Base-by-base conservation (phyloP, 805 yeast genomes). In the Metschnikowia baotianmanensis region DNA sequence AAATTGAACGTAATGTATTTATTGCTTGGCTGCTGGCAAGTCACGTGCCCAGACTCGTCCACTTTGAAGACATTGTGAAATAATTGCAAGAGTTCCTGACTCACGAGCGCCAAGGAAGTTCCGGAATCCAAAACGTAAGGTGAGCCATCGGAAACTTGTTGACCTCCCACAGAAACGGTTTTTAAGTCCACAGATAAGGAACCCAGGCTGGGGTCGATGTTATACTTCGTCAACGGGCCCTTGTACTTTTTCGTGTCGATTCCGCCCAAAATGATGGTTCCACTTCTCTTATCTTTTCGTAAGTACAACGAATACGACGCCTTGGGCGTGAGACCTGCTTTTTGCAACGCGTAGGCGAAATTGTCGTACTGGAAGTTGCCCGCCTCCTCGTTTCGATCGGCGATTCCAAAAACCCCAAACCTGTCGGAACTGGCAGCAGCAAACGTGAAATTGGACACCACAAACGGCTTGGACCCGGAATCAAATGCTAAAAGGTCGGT, bases 241-340 rank as follows among this genome's bases (percentile, higher is more conserved):
- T 55, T 28, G 50, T 60, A 67, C 48, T 69, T 69, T 36, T 67
- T 65, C 43, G 61, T 63, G 47, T 68, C 73, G 10, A 67, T 62
- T 6, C 71, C 74, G 6, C 74, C 74, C 53, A 68, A 69, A 41
- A 69, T 56, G n/a, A 69, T 46, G 19, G 58, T 52, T 8, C 73
- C 74, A 1, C 57, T 18, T 3, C 38, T 41, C 12, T 61, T 51
- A 13, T 18, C 16, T 4, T 64, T 61, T 49, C 79, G 74, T 57
- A 86, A 67, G 51, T 67, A 83, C 40, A 86, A 63, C 0, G 91
- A 83, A 57, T 82, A 86, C 0, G 76, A 77, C 30, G 71, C 69
- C 35, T 72, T 69, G 30, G 71, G 52, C 40, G 78, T 83, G 30
- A 75, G 51, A 0, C 89, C 90, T 38, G 76, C 74, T 26, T 65